Conservation (phyloP, 805 yeast species). For the Saturnispora hagleri region DNA sequence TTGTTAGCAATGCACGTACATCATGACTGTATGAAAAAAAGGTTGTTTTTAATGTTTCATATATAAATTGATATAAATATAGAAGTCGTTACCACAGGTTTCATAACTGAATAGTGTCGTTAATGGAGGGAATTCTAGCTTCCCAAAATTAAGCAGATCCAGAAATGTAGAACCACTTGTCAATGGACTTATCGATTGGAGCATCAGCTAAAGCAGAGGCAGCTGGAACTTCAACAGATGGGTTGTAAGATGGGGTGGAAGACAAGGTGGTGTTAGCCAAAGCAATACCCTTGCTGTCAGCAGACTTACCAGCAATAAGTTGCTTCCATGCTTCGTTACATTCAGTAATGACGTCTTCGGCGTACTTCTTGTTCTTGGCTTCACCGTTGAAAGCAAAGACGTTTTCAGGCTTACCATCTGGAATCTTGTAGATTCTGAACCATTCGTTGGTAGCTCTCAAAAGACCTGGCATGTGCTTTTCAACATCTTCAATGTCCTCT, state of each 20-base stretch:
- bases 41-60: neutral
- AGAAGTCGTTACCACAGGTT: neutral
- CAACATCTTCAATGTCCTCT: slow-evolving; percentile 87
- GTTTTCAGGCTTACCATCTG: slow-evolving; percentile 96
- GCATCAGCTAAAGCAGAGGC: slow-evolving; percentile 73
- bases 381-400: slow-evolving; percentile 95
- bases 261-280: slow-evolving; percentile 69
- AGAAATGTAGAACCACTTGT: slow-evolving; percentile 97
- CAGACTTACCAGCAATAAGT: slow-evolving; percentile 53
- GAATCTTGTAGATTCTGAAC: slow-evolving; percentile 97
- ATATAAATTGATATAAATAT: slow-evolving; percentile 29
- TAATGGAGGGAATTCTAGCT: neutral
- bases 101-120: neutral
- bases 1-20: slow-evolving; percentile 44
- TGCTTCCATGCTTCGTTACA: slow-evolving; percentile 79
- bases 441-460: slow-evolving; percentile 92
- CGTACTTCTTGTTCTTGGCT: slow-evolving; percentile 79
- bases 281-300: slow-evolving; percentile 55
- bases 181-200: slow-evolving; percentile 92
- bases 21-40: neutral
- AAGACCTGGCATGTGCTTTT: slow-evolving; percentile 81
- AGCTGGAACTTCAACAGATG: slow-evolving; percentile 50
- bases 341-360: slow-evolving; percentile 75
- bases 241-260: slow-evolving; percentile 44
- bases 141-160: slow-evolving; percentile 41